Base-by-base conservation (phyloP, 805 yeast species). In the Hanseniaspora vineae region DNA sequence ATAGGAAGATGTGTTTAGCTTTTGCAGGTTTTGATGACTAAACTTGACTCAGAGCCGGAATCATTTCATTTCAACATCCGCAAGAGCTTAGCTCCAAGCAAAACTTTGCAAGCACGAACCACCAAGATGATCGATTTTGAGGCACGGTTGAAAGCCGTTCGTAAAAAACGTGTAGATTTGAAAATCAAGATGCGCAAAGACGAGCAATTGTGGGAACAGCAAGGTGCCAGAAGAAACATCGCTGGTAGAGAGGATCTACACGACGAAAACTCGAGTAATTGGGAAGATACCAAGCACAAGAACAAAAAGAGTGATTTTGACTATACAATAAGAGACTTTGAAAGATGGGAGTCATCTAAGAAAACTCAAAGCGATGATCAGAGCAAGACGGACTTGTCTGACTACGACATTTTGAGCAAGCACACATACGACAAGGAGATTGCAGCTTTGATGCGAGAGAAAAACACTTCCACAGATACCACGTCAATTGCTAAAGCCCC, bases 361-460 rank as follows among this genome's bases (percentile, higher is more conserved):
- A 45, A 42, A 18, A 45, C 44, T 11, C 46, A 45, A 9, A 48
- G 49, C 35, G 48, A 46, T 19, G 51, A 48, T 40, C 31, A 46
- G 14, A 43, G 42, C 17, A 48, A 46, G 11, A 42, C 46, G 9
- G 44, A 19, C 9, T 46, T 49, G 17, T 44, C 45, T 2, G 47
- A 52, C 39, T 46, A 50, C 15, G 50, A 48, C 20, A 56, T 59
- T 39, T 23, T 61, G 14, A 65, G 65, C 2, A 58, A 56, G 44
- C 45, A 50, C 19, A 60, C 64, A 1, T 62, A 62, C 42, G 58
- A 61, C 37, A 62, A 60, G 49, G 62, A 59, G 39, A 45, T 60
- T 13, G 51, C 44, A 20, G 51, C 42, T 15, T 44, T 56, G 31
- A 6, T n/a, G 40, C 43, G 42, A 15, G 35, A 39, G 6, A 11